Percentiles rank a stretch among this genome's conserved stretches.
Evolutionary conservation across 2,329 filamentous ascomycete genomes (phyloP).

Genomic region (Fusarium anthophilum): DNA sequence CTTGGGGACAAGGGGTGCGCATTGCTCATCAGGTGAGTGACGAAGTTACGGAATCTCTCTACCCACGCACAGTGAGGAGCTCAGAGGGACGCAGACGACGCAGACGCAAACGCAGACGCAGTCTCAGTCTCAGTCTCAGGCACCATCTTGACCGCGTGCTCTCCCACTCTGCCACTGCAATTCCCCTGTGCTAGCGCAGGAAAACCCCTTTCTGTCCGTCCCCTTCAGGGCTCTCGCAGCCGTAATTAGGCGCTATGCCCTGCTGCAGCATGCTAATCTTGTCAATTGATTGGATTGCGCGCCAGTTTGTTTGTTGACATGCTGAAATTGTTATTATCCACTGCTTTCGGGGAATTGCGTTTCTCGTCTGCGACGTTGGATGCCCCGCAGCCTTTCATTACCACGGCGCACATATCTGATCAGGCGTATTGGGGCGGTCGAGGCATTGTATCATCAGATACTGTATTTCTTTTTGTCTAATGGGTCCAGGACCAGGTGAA

Average conservation of each 20-base stretch:
- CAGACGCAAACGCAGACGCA: background rate
- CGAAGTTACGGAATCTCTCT: constrained; percentile 7
- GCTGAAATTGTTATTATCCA: constrained; percentile 44
- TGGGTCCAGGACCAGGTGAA: background rate
- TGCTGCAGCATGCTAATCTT: constrained; percentile 17
- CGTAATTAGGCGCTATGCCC: constrained; percentile 38
- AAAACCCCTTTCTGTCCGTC: constrained; percentile 37
- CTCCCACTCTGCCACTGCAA: constrained; percentile 21
- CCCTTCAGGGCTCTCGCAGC: constrained; percentile 21
- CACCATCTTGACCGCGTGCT: constrained; percentile 33
- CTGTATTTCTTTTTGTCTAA: constrained; percentile 11
- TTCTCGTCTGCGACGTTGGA: constrained; percentile 34
- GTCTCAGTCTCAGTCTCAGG: constrained; percentile 31
- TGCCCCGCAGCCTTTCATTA: constrained; percentile 35
- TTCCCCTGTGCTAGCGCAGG: constrained; percentile 38
- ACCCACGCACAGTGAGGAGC: constrained; percentile 10
- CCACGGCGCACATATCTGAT: constrained; percentile 29
- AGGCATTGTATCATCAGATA: constrained; percentile 24
- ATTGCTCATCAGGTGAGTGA: constrained; percentile 39
- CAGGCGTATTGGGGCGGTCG: constrained; percentile 4
- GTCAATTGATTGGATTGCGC: constrained; percentile 36
- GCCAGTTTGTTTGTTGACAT: constrained; percentile 41
- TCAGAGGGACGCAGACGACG: background rate
- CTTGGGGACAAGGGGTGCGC: constrained; percentile 31
- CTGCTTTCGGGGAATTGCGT: constrained; percentile 31